Conservation (phyloP, 139 green algal species). For the Coelastrella sp. region DNA sequence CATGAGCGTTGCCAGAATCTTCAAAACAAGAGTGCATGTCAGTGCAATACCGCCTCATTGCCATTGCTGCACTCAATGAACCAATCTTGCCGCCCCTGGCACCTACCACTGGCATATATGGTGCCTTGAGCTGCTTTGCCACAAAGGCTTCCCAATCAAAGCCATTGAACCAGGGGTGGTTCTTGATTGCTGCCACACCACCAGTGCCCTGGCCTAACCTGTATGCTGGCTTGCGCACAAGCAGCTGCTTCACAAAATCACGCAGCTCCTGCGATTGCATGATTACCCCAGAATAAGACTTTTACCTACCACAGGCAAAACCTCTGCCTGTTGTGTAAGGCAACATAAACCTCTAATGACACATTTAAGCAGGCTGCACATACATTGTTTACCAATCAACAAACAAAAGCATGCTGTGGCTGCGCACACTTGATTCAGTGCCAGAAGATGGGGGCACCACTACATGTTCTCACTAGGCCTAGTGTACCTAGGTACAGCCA, state of each 20-base stretch:
- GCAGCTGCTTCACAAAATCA: slow-evolving; percentile 83
- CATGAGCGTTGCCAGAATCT: background rate
- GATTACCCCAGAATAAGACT: background rate
- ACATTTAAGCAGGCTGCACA: no score
- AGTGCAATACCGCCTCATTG: background rate
- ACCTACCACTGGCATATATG: slow-evolving; percentile 79
- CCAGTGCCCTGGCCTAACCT: slow-evolving; percentile 74
- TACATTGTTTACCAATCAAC: no score
- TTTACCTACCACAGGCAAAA: no score
- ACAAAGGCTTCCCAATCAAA: slow-evolving; percentile 90
- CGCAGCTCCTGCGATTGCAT: slow-evolving; percentile 67
- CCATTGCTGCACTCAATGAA: background rate
- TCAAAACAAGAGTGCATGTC: background rate
- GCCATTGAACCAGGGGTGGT: slow-evolving; percentile 89
- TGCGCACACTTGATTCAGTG: no score
- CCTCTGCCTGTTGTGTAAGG: no score
- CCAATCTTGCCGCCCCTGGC: background rate
- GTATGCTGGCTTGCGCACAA: slow-evolving; percentile 77
- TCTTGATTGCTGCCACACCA: slow-evolving; percentile 80
- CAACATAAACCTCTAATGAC: no score
- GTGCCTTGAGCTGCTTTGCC: slow-evolving; percentile 68
- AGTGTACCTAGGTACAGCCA: no score
- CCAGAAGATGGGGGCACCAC: no score
- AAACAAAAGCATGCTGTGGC: no score
- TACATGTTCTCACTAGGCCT: no score